Base-by-base conservation (phyloP, 768 basidiomycete species). In the Naganishia vaughanmartiniae region DNA sequence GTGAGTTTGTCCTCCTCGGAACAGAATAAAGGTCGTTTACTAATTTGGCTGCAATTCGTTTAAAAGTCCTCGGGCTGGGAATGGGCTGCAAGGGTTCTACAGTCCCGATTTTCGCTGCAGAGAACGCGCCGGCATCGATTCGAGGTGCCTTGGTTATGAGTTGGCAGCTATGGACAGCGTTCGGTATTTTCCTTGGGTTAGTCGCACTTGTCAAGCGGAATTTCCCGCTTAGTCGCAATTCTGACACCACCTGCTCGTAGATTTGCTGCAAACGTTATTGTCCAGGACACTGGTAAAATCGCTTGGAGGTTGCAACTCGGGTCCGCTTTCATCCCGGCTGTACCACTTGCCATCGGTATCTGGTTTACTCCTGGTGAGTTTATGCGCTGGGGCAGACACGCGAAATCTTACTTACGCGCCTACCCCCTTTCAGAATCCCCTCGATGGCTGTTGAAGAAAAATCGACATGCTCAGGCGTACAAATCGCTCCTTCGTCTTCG, bases 121-220 rank as follows among this genome's bases (percentile, higher is more conserved):
- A 97, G 80, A 88, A 89, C 76, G 84, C 89, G 0, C 93, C 93
- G 0, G 87, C 92, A 0, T 82, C 83, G 19, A 91, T 96, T 69
- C 88, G 93, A 75, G 93, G 93, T 68, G 93, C 89, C 1, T 86
- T 95, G 34, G 90, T 92, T 69, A 94, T 93, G 92, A 89, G 87
- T 78, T 94, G 93, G 91, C 83, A 83, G 54, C 77, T 83, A 0
- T 84, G 83, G 83, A 82, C 81, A 6, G 80, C 81, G 0, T 82
- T 81, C 67, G 81, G 81, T 39, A 82, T 83, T 69, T 79, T 81
- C 71, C 69, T 80, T 53, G 82, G 82, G 56, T 81, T 78, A 69
- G 73, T 73, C 60, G 78, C 24, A 82, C 82, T 34, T 21, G 10
- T 24, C 2, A 10, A 34, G 3, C 12, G 11, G 11, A 11, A 11